Percentiles rank a stretch among this genome's conserved stretches.
phyloP scores from a whole-genome alignment of 805 yeast species.

The Debaryomyces prosopidis region DNA sequence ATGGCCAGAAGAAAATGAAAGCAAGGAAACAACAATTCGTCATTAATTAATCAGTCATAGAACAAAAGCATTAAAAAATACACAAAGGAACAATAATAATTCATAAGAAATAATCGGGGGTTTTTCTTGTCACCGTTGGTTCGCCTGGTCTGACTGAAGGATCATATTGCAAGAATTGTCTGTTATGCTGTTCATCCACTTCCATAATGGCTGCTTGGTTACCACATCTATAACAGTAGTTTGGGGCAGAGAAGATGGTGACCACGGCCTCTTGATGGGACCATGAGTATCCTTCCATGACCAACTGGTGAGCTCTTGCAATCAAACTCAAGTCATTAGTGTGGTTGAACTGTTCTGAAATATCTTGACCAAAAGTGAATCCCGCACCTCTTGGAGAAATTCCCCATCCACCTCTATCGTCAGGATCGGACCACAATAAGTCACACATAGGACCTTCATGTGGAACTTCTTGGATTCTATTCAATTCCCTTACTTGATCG shows the following conservation, averaged over 20 bases:
- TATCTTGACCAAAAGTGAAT: conserved; percentile 95
- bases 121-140: conserved; percentile 94
- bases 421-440: conserved; percentile 95
- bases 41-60: conserved; percentile 7
- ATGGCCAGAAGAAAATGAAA: conserved; percentile 4
- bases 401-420: conserved; percentile 98
- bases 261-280: conserved; percentile 92
- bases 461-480: conserved; percentile 93
- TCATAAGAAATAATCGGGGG: conserved; percentile 92
- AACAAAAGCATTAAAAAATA: conserved; percentile 4
- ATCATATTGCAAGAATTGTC: conserved; percentile 92
- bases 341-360: conserved; percentile 90
- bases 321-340: conserved; percentile 80
- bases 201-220: conserved; percentile 98
- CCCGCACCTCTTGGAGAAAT: conserved; percentile 98
- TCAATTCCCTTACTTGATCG: conserved; percentile 87
- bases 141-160: conserved; percentile 97
- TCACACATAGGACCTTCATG: conserved; percentile 99
- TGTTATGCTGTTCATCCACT: conserved; percentile 89
- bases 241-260: conserved; percentile 93
- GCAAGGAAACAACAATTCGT: conserved; percentile 2
- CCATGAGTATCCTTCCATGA: conserved; percentile 98
- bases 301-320: conserved; percentile 95
- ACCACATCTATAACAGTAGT: conserved; percentile 96
- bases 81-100: conserved; percentile 2